Percentiles rank a stretch among this genome's conserved stretches.
phyloP scores from a whole-genome alignment of 192 early-diverging fungal species.

The Mortierella alpina region DNA sequence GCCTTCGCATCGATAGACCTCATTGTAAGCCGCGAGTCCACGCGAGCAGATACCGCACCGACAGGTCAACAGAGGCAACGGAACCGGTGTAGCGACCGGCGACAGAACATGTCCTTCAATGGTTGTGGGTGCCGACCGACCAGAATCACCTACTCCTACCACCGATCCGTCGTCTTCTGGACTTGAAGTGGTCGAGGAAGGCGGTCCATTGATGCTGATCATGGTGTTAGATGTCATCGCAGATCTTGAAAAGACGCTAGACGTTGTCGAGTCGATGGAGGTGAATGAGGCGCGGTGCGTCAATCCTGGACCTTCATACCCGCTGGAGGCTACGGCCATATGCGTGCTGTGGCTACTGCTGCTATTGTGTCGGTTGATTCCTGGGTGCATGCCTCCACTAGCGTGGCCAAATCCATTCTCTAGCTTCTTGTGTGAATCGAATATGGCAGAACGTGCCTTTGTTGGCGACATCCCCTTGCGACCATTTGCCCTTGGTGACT shows the following conservation, averaged over 20 bases:
- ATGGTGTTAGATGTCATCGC: conserved; percentile 47
- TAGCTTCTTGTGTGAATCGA: conserved; percentile 25
- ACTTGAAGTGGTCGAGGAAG: conserved; percentile 7
- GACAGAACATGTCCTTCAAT: conserved; percentile 38
- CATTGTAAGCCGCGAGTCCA: conserved; percentile 9
- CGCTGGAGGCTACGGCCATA: neutral
- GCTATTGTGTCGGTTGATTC: conserved; percentile 20
- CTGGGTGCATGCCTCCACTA: conserved; percentile 1
- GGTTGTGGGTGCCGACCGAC: neutral
- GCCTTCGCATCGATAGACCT: conserved; percentile 45
- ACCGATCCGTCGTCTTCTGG: conserved; percentile 2
- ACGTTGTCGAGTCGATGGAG: conserved; percentile 45
- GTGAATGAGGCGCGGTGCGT: conserved; percentile 34
- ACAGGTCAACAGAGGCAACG: conserved; percentile 20
- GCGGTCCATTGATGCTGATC: conserved; percentile 46
- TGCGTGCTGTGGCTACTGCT: conserved; percentile 12
- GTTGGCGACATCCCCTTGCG: conserved; percentile 36
- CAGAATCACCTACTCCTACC: neutral
- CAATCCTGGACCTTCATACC: conserved; percentile 18
- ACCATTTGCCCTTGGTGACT: conserved; percentile 4
- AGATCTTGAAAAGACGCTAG: conserved; percentile 37
- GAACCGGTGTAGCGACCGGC: conserved; percentile 22
- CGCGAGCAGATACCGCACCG: conserved; percentile 36
- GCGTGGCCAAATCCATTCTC: neutral
- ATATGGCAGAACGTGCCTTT: conserved; percentile 15